Percentiles rank a stretch among this genome's conserved stretches.
These are phyloP conservation scores for Penicillium maclennaniae DNA, from an alignment of 495 filamentous ascomycete species.

Conservation along the genomic window DNA sequence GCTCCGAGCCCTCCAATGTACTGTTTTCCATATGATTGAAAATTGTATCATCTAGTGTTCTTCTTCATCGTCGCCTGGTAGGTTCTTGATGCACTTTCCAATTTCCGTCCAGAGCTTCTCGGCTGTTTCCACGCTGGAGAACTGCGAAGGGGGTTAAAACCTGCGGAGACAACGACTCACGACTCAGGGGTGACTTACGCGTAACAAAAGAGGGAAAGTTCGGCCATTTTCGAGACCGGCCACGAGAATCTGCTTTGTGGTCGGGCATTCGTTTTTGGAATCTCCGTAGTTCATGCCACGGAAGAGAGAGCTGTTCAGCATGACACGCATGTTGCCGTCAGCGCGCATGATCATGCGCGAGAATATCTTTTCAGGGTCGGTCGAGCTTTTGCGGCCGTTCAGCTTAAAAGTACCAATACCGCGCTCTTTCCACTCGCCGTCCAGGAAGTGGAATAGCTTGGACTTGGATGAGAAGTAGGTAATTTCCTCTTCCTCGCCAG, in stretches of 20 bases:
- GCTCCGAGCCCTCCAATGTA: conserved; percentile 9
- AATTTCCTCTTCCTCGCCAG: conserved; percentile 65
- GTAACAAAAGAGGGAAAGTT: conserved; percentile 61
- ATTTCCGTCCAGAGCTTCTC: conserved; percentile 35
- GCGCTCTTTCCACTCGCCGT: conserved; percentile 83
- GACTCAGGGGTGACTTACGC: conserved; percentile 50
- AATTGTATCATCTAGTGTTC: conserved; percentile 1
- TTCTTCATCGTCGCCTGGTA: background rate
- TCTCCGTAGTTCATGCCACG: conserved; percentile 70
- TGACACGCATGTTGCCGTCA: conserved; percentile 78
- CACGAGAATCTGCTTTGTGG: conserved; percentile 55
- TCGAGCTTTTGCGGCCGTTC: conserved; percentile 54
- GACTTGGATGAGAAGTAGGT: conserved; percentile 62
- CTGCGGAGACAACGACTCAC: background rate
- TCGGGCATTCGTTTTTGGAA: conserved; percentile 42
- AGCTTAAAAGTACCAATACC: conserved; percentile 80
- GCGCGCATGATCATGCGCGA: conserved; percentile 83
- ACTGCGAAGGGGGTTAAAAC: conserved; percentile 29
- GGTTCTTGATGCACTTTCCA: background rate
- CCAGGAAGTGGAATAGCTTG: conserved; percentile 71
- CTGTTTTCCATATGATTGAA: background rate
- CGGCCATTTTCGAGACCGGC: conserved; percentile 58
- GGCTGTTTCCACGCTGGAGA: conserved; percentile 36
- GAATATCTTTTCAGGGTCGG: conserved; percentile 45
- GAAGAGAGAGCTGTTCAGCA: conserved; percentile 75